Evolutionary conservation across 306 rosid genomes (phyloP), one percentile per base, ranked within the genome.

Genomic region (Purshia tridentata): DNA sequence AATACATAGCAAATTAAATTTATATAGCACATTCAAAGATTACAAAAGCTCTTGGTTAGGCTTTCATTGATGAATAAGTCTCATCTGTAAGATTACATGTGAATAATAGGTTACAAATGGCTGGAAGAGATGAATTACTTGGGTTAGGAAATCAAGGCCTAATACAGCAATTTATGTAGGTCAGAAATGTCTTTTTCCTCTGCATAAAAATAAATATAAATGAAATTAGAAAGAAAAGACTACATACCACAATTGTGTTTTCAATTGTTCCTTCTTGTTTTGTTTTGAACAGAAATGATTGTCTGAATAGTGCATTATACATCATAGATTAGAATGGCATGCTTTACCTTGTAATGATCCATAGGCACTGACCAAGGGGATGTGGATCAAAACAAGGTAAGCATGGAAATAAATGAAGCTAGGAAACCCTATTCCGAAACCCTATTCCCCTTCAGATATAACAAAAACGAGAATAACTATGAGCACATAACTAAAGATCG

Each of bases 121-220:
- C 53, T 72, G 72, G 73, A 44, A 60, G 67, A 76, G 57, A 66
- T 80, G 53, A 60, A 65, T 60, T 54, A 42, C 48, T 67, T 44
- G 72, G 37, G 59, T 65, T 69, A 59, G 65, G 75, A 46, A 65
- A 60, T 89, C 86, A 80, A 69, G 90, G 91, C 86, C 80, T 90
- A 72, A 92, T 85, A 42, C 91, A 90, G 74, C 91, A 88, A 58
- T 73, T 81, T 68, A 89, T 80, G 88, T 87, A 88, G 81, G 98
- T 87, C 79, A 83, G 66, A 64, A 65, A 42, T 76, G 77, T 89
- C 86, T 52, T 85, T 79, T 59, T 84, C 81, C 77, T 77, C 97
- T 88, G 93, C 90, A 83, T 74, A 35, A 29, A 69, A 70, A 79
- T 41, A 76, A 51, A 71, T 35, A 58, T 9, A 15, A 71, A 54